A percentile compares a stretch with the other conserved stretches of the same genome.
Evolutionary conservation across 768 basidiomycete genomes (phyloP).

Genomic region (Trichaptum fuscoviolaceum): DNA sequence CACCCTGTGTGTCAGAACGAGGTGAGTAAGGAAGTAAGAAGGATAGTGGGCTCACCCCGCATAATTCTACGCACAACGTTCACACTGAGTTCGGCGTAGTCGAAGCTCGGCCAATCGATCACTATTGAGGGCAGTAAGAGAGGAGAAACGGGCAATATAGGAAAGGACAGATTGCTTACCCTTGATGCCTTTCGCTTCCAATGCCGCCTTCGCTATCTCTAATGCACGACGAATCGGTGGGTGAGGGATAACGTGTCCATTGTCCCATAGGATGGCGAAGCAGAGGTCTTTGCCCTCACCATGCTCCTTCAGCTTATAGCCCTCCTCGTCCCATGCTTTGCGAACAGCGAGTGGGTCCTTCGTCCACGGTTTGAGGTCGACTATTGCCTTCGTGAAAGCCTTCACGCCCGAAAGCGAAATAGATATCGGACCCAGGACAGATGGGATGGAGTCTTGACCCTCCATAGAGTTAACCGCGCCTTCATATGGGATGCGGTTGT

Average conservation of each 20-base stretch:
- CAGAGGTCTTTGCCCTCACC: slow-evolving; percentile 42
- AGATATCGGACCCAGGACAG: slow-evolving; percentile 72
- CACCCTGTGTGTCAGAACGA: slow-evolving; percentile 13
- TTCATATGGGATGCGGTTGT: slow-evolving; percentile 63
- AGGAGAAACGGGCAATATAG: background rate
- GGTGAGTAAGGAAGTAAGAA: slow-evolving; percentile 26
- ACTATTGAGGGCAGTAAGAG: slow-evolving; percentile 33
- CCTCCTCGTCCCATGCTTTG: slow-evolving; percentile 57
- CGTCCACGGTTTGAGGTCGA: slow-evolving; percentile 58
- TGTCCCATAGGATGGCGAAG: slow-evolving; percentile 63
- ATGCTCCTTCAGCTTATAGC: slow-evolving; percentile 55
- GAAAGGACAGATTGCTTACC: slow-evolving; percentile 32
- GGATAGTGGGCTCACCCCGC: background rate
- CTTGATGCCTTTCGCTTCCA: slow-evolving; percentile 58
- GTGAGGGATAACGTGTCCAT: slow-evolving; percentile 51
- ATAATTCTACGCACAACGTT: slow-evolving; percentile 4
- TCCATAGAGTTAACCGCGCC: slow-evolving; percentile 58
- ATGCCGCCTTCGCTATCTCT: slow-evolving; percentile 46
- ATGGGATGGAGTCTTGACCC: slow-evolving; percentile 69
- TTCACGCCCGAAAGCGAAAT: slow-evolving; percentile 56
- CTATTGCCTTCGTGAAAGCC: slow-evolving; percentile 58
- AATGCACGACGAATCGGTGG: slow-evolving; percentile 65
- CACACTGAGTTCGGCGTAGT: slow-evolving; percentile 8
- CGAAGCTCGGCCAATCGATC: slow-evolving; percentile 60
- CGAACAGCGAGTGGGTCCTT: slow-evolving; percentile 54